Base-by-base conservation (phyloP, 495 filamentous ascomycete genomes). In the Trichocladium uniseriatum region DNA sequence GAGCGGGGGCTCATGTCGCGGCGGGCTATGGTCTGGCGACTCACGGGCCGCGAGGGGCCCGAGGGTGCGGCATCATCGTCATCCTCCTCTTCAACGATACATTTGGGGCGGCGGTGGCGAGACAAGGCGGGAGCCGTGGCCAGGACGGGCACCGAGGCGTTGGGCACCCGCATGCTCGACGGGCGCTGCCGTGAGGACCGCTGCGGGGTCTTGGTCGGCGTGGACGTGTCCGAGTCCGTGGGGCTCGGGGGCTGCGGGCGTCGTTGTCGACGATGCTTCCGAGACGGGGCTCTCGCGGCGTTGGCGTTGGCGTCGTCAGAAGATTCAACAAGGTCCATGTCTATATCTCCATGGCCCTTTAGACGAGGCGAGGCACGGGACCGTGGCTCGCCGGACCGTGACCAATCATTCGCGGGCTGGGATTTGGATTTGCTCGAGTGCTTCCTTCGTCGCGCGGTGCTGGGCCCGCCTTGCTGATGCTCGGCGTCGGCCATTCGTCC, bases 401-500 rank as follows among this genome's bases (percentile, higher is more conserved):
- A 52, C 71, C 71, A 73, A 69, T 73, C 66, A 63, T 60, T 60
- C 55, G 58, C 48, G 53, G 46, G 48, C 45, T 63, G 62, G 43
- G 60, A 44, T 53, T 59, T 58, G 42, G 57, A 57, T 55, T 53
- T 69, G 60, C 54, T 48, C 53, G 58, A 49, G 46, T 62, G 61
- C 60, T 63, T 60, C 59, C 54, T 62, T 42, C 62, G 61, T 59
- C 64, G 61, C 40, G 64, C 45, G 47, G 56, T 67, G 40, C 44
- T 45, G 43, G 47, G 54, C 63, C 62, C 63, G 58, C 55, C 59
- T 43, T 56, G 51, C 45, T 53, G 52, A 45, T 42, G 51, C 49
- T 63, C 54, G 31, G 47, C 64, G 43, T 59, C 60, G 60, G 65
- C 69, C 65, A 73, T 73, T 71, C 64, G 69, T 68, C 60, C 56